phyloP scores from a whole-genome alignment of 345 rosid genomes.

The Sonneratia caseolaris region DNA sequence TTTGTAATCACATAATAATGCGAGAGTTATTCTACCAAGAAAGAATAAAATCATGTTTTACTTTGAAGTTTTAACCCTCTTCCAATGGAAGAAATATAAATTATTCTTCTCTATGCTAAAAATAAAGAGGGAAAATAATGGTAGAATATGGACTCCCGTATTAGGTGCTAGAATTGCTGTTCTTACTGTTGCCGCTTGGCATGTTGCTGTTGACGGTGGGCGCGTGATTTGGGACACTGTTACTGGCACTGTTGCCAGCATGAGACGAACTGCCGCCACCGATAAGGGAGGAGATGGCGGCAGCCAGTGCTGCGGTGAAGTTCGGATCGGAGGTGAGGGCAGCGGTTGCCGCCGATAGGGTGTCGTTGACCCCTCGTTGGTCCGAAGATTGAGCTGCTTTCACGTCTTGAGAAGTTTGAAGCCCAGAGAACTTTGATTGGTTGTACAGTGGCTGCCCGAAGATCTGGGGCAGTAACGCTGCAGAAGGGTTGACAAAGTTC shows the following conservation, averaged over 20 bases:
- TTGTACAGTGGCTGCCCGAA: constrained; percentile 50
- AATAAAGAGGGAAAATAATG: background rate
- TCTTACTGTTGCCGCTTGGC: constrained; percentile 1
- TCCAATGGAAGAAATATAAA: background rate
- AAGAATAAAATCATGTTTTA: background rate
- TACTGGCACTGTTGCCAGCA: constrained; percentile 12
- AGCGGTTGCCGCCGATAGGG: constrained; percentile 15
- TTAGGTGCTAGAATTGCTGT: background rate
- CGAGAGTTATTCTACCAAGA: constrained; percentile 20
- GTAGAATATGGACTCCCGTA: background rate
- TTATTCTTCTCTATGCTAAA: background rate
- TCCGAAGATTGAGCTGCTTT: constrained; percentile 19
- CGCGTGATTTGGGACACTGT: background rate
- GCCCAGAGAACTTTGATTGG: constrained; percentile 56
- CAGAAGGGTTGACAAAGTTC: constrained; percentile 11
- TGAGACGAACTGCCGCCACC: constrained; percentile 29
- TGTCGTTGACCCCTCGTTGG: constrained; percentile 6
- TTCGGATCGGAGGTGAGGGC: constrained; percentile 52
- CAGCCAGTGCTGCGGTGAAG: constrained; percentile 62
- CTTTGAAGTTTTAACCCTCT: too few relatives aligned
- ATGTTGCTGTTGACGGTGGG: background rate
- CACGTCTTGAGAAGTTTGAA: constrained; percentile 45
- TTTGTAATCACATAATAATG: constrained; percentile 9
- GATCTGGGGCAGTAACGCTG: constrained; percentile 44
- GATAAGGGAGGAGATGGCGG: constrained; percentile 49